Conservation (phyloP, 352 stramenopile species). For the Achlya hypogyna region DNA sequence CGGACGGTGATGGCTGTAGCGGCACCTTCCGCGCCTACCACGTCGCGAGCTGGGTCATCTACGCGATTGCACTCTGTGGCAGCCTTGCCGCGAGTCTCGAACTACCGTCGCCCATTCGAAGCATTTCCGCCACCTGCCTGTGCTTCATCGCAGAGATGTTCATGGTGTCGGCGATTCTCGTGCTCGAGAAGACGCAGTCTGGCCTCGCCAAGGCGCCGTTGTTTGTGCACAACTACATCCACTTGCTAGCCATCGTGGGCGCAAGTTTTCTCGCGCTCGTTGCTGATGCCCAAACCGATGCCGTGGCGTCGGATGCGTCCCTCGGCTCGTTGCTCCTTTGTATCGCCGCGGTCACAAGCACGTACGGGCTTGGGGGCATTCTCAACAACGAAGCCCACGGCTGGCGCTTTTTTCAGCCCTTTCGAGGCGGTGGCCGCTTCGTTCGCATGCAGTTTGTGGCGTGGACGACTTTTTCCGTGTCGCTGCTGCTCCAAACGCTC, state of each 20-base stretch:
- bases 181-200: constrained; percentile 34
- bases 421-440: constrained; percentile 63
- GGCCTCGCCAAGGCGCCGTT: constrained; percentile 42
- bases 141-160: constrained; percentile 66
- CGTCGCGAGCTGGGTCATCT: constrained; percentile 8
- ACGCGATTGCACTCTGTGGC: not conserved
- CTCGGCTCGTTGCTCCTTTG: constrained; percentile 57
- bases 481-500: constrained; percentile 55
- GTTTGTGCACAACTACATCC: constrained; percentile 80
- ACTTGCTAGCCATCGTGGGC: constrained; percentile 69
- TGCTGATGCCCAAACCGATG: constrained; percentile 43
- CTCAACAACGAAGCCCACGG: constrained; percentile 50
- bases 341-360: constrained; percentile 72
- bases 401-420: constrained; percentile 80
- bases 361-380: constrained; percentile 67
- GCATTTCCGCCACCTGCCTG: not conserved
- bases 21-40: constrained; percentile 10
- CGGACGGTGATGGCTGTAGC: not conserved
- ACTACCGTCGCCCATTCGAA: not conserved
- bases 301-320: constrained; percentile 26
- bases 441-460: constrained; percentile 67
- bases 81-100: not conserved
- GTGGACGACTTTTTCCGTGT: constrained; percentile 67
- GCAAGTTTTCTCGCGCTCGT: constrained; percentile 47
- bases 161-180: constrained; percentile 67